Percentiles rank a stretch among this genome's conserved stretches.
phyloP scores from a whole-genome alignment of 2,329 filamentous ascomycete genomes.

The Colletotrichum spinosum region DNA sequence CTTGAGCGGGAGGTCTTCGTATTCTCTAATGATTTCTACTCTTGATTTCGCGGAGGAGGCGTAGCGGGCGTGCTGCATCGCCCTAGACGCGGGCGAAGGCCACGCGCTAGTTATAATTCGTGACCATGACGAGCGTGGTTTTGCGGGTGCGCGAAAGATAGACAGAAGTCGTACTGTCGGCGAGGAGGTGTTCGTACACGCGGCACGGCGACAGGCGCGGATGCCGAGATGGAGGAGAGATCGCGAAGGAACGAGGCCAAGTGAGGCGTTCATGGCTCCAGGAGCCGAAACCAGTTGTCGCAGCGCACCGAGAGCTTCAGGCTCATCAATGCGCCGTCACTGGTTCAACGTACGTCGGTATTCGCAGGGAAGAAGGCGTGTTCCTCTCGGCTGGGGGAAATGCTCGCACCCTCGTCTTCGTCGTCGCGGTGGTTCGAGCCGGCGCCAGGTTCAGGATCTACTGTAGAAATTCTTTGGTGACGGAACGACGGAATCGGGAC shows the following conservation, averaged over 20 bases:
- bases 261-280: constrained; percentile 37
- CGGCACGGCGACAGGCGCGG: constrained; percentile 16
- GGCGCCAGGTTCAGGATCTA: background rate
- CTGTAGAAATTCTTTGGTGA: constrained; percentile 26
- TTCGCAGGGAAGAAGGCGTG: background rate
- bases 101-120: constrained; percentile 10
- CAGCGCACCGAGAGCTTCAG: constrained; percentile 26
- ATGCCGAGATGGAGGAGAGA: constrained; percentile 32
- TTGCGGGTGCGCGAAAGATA: constrained; percentile 5
- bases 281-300: constrained; percentile 10
- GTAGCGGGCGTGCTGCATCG: constrained; percentile 1
- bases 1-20: constrained; percentile 66
- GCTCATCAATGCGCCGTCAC: constrained; percentile 33
- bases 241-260: constrained; percentile 34
- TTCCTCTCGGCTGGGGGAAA: too few relatives aligned
- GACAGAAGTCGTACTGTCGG: constrained; percentile 24
- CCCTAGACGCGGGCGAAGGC: constrained; percentile 23
- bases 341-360: background rate
- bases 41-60: constrained; percentile 29
- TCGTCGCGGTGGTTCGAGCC: constrained; percentile 22
- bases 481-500: constrained; percentile 13
- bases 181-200: background rate
- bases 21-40: constrained; percentile 58
- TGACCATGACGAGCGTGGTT: constrained; percentile 25
- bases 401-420: background rate